A percentile compares a stretch with the other conserved stretches of the same genome.
Evolutionary conservation across 2,329 filamentous ascomycete genomes (phyloP).

Genomic region (Clarireedia monteithiana): DNA sequence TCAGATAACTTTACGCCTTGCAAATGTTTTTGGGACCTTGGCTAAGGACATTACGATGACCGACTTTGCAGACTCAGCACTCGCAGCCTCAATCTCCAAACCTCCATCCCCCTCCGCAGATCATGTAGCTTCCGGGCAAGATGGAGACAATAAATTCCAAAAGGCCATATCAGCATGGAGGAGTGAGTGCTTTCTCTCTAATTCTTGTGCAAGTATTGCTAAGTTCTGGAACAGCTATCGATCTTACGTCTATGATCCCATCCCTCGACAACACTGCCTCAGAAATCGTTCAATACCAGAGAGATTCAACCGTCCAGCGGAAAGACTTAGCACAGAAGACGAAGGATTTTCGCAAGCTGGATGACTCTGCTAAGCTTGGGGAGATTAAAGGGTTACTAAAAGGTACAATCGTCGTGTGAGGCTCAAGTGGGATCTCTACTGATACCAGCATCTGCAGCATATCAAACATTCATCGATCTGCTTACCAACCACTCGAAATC

Average conservation of each 20-base stretch:
- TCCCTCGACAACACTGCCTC: conserved; percentile 89
- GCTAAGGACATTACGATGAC: conserved; percentile 19
- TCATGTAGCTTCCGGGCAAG: conserved; percentile 25
- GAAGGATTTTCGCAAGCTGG: conserved; percentile 92
- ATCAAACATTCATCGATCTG: conserved; percentile 95
- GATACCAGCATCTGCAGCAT: conserved; percentile 47
- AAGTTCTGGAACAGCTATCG: conserved; percentile 56
- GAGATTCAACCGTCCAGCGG: conserved; percentile 89
- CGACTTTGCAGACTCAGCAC: conserved; percentile 22
- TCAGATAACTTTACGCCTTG: neutral
- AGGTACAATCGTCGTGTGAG: conserved; percentile 41
- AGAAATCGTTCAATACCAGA: conserved; percentile 86
- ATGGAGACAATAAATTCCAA: conserved; percentile 87
- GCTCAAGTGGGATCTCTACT: neutral
- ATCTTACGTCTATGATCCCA: conserved; percentile 75
- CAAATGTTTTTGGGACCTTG: neutral
- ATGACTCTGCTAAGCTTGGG: conserved; percentile 75
- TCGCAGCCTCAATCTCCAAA: conserved; percentile 13
- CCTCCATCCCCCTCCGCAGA: conserved; percentile 10
- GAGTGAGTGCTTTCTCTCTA: conserved; percentile 46
- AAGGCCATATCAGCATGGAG: conserved; percentile 93
- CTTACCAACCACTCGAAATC: conserved; percentile 94
- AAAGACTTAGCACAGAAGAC: conserved; percentile 99
- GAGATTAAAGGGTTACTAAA: conserved; percentile 90
- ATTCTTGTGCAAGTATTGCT: conserved; percentile 2